These are phyloP conservation scores for Yamadazyma philogaea DNA, from an alignment of 805 yeast species.

Conservation along the genomic window DNA sequence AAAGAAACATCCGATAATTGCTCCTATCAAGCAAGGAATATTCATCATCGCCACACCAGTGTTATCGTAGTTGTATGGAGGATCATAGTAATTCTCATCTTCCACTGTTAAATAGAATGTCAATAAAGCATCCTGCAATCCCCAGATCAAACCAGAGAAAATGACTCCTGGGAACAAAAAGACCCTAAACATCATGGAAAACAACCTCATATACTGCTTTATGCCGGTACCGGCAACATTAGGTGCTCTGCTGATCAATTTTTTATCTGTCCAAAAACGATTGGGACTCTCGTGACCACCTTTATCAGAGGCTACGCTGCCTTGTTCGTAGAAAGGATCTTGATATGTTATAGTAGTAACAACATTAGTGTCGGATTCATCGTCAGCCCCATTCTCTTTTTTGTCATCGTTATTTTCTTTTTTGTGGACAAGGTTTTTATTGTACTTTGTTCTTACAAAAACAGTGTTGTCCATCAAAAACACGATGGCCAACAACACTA, in stretches of 20 bases:
- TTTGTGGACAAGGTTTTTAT: conserved; percentile 1
- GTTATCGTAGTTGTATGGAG: conserved; percentile 33
- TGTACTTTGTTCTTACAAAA: conserved; percentile 34
- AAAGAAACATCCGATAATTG: conserved; percentile 36
- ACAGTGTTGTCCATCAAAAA: conserved; percentile 56
- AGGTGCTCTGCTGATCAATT: conserved; percentile 33
- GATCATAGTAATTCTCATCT: conserved; percentile 33
- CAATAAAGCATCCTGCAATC: conserved; percentile 37
- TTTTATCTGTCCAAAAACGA: conserved; percentile 29
- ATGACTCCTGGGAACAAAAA: conserved; percentile 36
- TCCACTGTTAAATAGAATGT: conserved; percentile 39
- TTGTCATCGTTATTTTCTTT: conserved; percentile 3
- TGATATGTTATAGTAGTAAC: conserved; percentile 11
- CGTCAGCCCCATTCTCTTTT: conserved; percentile 3
- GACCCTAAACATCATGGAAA: conserved; percentile 30
- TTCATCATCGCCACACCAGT: conserved; percentile 40
- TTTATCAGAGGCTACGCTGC: conserved; percentile 41
- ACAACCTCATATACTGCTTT: conserved; percentile 39
- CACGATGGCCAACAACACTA: conserved; percentile 37
- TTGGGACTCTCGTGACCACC: conserved; percentile 27
- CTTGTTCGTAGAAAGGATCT: conserved; percentile 19
- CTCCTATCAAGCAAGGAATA: conserved; percentile 39
- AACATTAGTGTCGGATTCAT: background rate
- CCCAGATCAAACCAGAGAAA: conserved; percentile 39
- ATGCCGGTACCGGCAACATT: conserved; percentile 36